Evolutionary conservation across 2,329 filamentous ascomycete species (phyloP), one percentile per base, ranked within the genome.

Genomic region (Fusarium floridanum): DNA sequence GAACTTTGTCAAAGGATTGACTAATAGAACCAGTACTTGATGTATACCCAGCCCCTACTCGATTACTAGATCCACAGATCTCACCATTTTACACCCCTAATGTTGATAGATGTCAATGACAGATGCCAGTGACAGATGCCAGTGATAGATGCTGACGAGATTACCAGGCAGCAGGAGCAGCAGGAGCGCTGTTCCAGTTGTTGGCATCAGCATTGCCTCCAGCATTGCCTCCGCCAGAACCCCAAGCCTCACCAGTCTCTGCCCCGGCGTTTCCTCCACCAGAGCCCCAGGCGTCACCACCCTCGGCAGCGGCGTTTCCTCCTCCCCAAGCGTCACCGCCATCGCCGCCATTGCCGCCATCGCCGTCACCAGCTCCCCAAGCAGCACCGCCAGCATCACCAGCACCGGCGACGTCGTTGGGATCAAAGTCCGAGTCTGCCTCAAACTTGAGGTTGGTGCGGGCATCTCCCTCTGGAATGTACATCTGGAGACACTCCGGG

Each of bases 401-500:
- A 48, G 68, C 76, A 9, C 78, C 82, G 17, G 78, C 80, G 17
- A 80, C 72, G 22, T 83, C 82, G 20, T 82, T 78, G 1, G 81
- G 83, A 56, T 89, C 88, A 41, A 85, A 89, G 73, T 89, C 88
- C 0, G 86, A 88, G 61, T 89, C 88, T 0, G 86, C 86, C 76
- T 90, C 89, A 57, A 90, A 90, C 74, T 87, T 87, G 22, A 89
- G 82, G 22, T 89, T 84, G 17, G 82, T 78, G 0, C 81, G 80
- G 1, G 85, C 83, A 0, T 83, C 84, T 2, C 88, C 87, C 67
- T 92, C 88, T 0, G 93, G 92, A 66, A 90, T 84, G 80, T 90
- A 91, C 1, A 86, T 74, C 74, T 92, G 81, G 0, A 98, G 88
- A 80, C 98, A 98, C 0, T 97, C 93, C 0, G 97, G 97, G 29